Evolutionary conservation across 768 basidiomycete species (phyloP), one percentile per base, ranked within the genome.

Genomic region (Saitozyma podzolica): DNA sequence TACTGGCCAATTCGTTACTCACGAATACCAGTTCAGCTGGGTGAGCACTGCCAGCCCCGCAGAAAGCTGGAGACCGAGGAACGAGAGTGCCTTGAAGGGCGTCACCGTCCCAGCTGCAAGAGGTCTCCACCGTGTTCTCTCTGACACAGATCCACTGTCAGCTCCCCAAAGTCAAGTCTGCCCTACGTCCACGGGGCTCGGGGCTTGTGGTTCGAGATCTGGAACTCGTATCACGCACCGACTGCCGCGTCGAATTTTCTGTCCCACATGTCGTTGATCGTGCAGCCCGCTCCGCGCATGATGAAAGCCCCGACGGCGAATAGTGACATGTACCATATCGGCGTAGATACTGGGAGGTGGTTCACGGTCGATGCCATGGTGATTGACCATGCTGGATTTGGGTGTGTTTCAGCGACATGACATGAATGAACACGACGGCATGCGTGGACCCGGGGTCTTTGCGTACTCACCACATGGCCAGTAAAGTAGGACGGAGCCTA

Each of bases 221-320:
- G 55, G 13, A 6, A 13, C 8, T 54, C 17, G n/a, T 7, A 17
- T 40, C 11, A 78, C 86, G 61, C 73, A 93, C 94, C 92, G 54
- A 98, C 96, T 45, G 88, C 87, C 75, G 86, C 87, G 83, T 99
- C 96, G 50, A 96, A 85, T 64, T 91, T 87, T 66, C 84, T 84
- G 80, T 99, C 96, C 95, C 96, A 98, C 87, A 99, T 87, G 76
- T 99, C 96, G 78, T 99, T 99, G 70, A 99, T 95, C 3, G 92
- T 97, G 80, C 96, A 99, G 3, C 96, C 96, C 19, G 96, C 96
- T 6, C 95, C 92, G 17, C 96, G 87, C 96, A 99, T 99, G 55
- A 98, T 84, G 50, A 96, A 69, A 0, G 96, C 93, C 1, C 96
- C 96, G 9, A 88, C 76, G 2, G 91, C 94, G 73, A 98, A 98